These are phyloP conservation scores for Penicillium soppii DNA, from an alignment of 495 filamentous ascomycete genomes.

Conservation along the genomic window DNA sequence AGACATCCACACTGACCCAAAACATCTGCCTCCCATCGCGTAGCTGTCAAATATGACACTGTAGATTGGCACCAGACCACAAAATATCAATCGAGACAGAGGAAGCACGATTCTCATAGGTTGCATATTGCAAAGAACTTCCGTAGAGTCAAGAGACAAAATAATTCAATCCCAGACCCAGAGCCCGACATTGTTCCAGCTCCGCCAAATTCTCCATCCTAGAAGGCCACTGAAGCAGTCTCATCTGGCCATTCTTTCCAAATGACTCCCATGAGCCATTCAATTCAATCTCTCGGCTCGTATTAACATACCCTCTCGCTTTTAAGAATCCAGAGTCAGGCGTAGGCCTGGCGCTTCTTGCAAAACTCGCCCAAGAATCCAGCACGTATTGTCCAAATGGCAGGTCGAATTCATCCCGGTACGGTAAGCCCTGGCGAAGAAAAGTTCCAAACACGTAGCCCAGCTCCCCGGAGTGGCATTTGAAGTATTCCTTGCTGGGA, in stretches of 20 bases:
- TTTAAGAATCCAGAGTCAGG: slow-evolving; percentile 14
- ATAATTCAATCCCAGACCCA: slow-evolving; percentile 13
- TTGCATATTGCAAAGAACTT: too few species aligned
- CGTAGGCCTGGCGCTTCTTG: slow-evolving; percentile 17
- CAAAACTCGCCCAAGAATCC: slow-evolving; percentile 29
- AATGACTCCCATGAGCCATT: slow-evolving; percentile 14
- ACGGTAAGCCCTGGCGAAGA: slow-evolving; percentile 12
- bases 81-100: too few species aligned
- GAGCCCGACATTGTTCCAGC: slow-evolving; percentile 12
- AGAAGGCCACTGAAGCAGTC: slow-evolving; percentile 19
- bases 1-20: too few species aligned
- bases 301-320: slow-evolving; percentile 21
- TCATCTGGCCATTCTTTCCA: slow-evolving; percentile 1
- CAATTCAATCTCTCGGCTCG: slow-evolving; percentile 10
- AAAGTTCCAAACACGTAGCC: slow-evolving; percentile 27
- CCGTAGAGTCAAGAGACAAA: background rate
- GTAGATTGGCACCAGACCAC: too few species aligned
- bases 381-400: slow-evolving; percentile 27
- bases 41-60: too few species aligned
- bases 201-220: slow-evolving; percentile 16
- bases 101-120: too few species aligned
- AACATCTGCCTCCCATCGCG: too few species aligned
- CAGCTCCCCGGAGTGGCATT: slow-evolving; percentile 28
- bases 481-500: slow-evolving; percentile 27
- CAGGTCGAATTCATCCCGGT: slow-evolving; percentile 24